These are phyloP conservation scores for Aureoboletus auriporus DNA, from an alignment of 768 basidiomycete species.

Conservation along the genomic window DNA sequence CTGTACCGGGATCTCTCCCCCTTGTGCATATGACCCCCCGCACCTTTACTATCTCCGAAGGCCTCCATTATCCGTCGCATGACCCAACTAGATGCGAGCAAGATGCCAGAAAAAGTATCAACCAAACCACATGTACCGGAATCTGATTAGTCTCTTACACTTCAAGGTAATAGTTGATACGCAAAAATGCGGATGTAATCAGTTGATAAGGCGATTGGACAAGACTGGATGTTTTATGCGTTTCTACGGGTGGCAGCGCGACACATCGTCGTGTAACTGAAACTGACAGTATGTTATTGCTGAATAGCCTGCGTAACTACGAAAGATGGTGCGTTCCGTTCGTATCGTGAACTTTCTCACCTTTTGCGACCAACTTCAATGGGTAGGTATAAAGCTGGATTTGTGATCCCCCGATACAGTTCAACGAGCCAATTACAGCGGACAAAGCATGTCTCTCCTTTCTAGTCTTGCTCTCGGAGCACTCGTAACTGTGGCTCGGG, in stretches of 20 bases:
- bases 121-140: neutral
- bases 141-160: neutral
- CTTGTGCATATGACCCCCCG: too few species aligned
- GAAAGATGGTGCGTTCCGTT: neutral
- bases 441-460: conserved; percentile 19
- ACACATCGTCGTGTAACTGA: too few species aligned
- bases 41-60: neutral
- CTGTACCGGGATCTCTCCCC: neutral
- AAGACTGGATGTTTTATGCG: too few species aligned
- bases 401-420: neutral
- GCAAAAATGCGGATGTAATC: neutral
- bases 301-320: neutral
- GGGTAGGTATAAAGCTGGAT: conserved; percentile 11
- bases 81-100: neutral
- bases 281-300: neutral
- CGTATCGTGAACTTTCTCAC: neutral
- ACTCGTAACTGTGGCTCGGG: conserved; percentile 17
- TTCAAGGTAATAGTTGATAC: neutral
- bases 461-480: conserved; percentile 18
- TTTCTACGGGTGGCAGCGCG: too few species aligned
- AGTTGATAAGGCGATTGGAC: neutral
- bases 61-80: too few species aligned
- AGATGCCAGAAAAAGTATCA: neutral
- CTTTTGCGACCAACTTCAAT: neutral
- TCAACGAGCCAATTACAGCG: neutral